These are phyloP conservation scores for Colletotrichum tropicicola DNA, from an alignment of 2,329 filamentous ascomycete genomes.

Conservation along the genomic window DNA sequence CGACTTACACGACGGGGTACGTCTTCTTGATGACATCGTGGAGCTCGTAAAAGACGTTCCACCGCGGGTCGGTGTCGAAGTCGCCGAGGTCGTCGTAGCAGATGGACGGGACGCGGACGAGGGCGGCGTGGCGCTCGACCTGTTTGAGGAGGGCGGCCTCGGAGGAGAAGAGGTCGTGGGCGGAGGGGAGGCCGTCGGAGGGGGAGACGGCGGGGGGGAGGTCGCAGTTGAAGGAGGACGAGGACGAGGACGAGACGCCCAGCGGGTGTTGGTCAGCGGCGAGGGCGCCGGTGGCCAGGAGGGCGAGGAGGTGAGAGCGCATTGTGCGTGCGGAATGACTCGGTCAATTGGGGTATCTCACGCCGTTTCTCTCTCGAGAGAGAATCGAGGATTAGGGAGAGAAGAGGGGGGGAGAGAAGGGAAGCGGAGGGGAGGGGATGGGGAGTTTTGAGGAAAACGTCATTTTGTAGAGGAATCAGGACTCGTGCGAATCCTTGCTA, in stretches of 20 bases:
- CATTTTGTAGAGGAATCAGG: too few relatives aligned
- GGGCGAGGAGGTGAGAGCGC: constrained; percentile 9
- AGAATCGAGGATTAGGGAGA: neutral
- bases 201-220: constrained; percentile 45
- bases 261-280: neutral
- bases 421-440: too few relatives aligned
- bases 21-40: constrained; percentile 55
- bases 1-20: constrained; percentile 58
- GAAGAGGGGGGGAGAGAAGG: neutral
- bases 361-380: neutral
- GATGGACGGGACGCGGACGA: constrained; percentile 64
- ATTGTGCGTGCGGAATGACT: neutral
- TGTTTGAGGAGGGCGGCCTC: constrained; percentile 47
- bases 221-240: constrained; percentile 38
- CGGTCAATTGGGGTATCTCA: neutral
- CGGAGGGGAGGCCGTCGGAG: constrained; percentile 43
- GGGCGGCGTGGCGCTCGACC: constrained; percentile 59
- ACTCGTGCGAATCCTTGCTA: neutral
- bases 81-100: constrained; percentile 65
- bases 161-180: constrained; percentile 41
- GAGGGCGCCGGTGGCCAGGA: neutral
- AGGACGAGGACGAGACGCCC: neutral
- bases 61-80: constrained; percentile 62
- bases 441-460: too few relatives aligned
- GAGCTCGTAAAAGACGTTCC: constrained; percentile 61